Evolutionary conservation across 2,329 filamentous ascomycete genomes (phyloP).

Genomic region (Beauveria asiatica): DNA sequence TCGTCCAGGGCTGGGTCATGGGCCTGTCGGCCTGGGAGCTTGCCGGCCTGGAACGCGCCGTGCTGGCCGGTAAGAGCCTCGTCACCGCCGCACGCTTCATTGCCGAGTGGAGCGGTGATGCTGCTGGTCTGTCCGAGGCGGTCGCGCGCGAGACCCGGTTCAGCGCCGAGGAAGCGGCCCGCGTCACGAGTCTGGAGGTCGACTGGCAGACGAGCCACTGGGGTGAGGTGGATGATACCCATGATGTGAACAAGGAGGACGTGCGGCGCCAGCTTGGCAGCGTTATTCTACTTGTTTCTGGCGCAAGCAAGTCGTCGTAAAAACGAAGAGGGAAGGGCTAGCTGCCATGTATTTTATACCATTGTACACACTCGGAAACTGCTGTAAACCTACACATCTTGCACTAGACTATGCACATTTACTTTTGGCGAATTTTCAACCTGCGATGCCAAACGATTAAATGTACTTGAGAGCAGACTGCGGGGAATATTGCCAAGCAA

Average conservation of each 20-base stretch:
- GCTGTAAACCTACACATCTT: background rate
- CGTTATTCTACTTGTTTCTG: conserved; percentile 71
- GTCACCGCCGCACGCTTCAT: conserved; percentile 68
- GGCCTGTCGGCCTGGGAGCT: conserved; percentile 71
- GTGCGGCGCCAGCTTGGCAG: conserved; percentile 80
- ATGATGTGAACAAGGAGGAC: conserved; percentile 93
- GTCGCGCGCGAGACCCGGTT: conserved; percentile 40
- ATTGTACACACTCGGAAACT: conserved; percentile 1
- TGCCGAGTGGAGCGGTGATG: conserved; percentile 78
- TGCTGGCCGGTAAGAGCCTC: conserved; percentile 80
- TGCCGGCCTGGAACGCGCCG: conserved; percentile 74
- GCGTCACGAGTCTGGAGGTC: conserved; percentile 73
- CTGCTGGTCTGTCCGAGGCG: conserved; percentile 37
- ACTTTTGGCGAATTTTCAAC: background rate
- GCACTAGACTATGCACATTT: background rate
- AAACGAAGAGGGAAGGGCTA: background rate
- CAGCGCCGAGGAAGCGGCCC: conserved; percentile 70
- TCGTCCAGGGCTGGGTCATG: conserved; percentile 69
- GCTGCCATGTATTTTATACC: background rate
- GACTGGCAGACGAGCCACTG: conserved; percentile 83
- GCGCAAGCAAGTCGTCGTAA: conserved; percentile 29
- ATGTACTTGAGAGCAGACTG: background rate
- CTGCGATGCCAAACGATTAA: background rate
- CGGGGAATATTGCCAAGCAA: background rate
- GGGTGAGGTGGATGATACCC: conserved; percentile 97